Percentiles rank a stretch among this genome's conserved stretches.
These are phyloP conservation scores for Aspergillus udagawae DNA, from an alignment of 2,329 filamentous ascomycete species.

Conservation along the genomic window DNA sequence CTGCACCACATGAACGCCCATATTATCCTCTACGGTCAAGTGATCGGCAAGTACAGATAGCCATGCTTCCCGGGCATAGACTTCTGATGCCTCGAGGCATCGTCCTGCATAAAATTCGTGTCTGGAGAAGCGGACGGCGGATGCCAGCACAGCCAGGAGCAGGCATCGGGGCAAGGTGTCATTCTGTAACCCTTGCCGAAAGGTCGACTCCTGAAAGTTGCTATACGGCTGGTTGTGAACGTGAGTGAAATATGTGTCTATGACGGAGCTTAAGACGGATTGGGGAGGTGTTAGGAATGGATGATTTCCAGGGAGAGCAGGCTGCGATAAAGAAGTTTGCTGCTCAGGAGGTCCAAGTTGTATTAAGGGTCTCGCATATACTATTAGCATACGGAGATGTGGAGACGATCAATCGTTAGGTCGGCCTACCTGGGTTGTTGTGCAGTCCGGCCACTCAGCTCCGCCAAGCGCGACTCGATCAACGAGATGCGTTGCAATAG, in stretches of 20 bases:
- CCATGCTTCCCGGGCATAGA: constrained; percentile 33
- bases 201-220: constrained; percentile 32
- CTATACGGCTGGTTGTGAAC: constrained; percentile 37
- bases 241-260: constrained; percentile 31
- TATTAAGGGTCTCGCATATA: too few species aligned
- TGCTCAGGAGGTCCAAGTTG: too few species aligned
- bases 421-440: background rate
- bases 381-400: too few species aligned
- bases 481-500: constrained; percentile 17
- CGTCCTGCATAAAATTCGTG: constrained; percentile 26
- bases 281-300: constrained; percentile 5
- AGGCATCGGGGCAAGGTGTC: constrained; percentile 27
- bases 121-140: constrained; percentile 26
- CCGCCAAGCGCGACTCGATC: constrained; percentile 22
- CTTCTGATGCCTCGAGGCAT: constrained; percentile 18
- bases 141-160: constrained; percentile 29
- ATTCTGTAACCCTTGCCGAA: constrained; percentile 25
- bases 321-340: too few species aligned
- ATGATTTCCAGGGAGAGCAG: too few species aligned
- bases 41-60: constrained; percentile 30
- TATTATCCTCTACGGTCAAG: constrained; percentile 27
- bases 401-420: too few species aligned
- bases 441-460: constrained; percentile 10
- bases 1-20: constrained; percentile 35
- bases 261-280: constrained; percentile 16